These are phyloP conservation scores for Daucus carota DNA, from an alignment of 129 eudicot species.

Conservation along the genomic window DNA sequence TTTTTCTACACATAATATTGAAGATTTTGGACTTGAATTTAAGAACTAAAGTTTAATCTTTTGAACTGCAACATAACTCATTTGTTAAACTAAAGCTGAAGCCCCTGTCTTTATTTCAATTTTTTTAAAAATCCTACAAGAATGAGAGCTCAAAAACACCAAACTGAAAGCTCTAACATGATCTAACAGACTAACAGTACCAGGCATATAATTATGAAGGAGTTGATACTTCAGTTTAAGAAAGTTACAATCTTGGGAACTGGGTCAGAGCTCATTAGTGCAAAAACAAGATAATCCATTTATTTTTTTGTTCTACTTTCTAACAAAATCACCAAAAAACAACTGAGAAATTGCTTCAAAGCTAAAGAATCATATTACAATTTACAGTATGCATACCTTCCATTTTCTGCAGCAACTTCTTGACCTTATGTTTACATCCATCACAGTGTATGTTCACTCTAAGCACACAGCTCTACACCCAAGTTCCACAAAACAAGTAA, in stretches of 20 bases:
- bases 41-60: not conserved
- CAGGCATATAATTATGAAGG: not conserved
- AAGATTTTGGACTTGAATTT: too few relatives aligned
- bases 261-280: conserved; percentile 6
- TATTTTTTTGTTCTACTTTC: too few relatives aligned
- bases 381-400: conserved; percentile 41
- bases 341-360: not conserved
- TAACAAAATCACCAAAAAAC: not conserved
- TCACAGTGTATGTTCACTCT: conserved; percentile 71
- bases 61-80: not conserved
- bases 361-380: not conserved
- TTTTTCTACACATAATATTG: not conserved
- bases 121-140: not conserved
- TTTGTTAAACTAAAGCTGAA: not conserved
- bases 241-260: conserved; percentile 1
- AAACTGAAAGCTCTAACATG: not conserved
- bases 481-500: not conserved
- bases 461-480: conserved; percentile 61
- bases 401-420: conserved; percentile 55
- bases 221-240: not conserved
- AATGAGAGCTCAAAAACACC: not conserved
- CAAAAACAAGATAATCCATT: not conserved
- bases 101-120: not conserved
- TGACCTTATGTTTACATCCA: conserved; percentile 79
- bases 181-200: not conserved